Base-by-base conservation (phyloP, 495 filamentous ascomycete species). In the Aspergillus nidulans region DNA sequence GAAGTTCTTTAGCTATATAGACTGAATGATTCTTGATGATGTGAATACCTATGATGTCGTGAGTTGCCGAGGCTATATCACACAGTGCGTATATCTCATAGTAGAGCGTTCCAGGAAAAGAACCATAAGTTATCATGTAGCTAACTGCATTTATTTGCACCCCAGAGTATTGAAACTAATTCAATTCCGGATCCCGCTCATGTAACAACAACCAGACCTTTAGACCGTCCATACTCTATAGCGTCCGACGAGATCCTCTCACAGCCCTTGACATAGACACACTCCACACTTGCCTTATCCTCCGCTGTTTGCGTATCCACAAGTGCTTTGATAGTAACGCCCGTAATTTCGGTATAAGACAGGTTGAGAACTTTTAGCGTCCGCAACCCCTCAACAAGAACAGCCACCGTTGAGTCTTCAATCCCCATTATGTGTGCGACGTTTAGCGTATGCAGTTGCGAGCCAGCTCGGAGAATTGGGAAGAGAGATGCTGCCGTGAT, bases 201-300 rank as follows among this genome's bases (percentile, higher is more conserved):
- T 28, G 38, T 55, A 49, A 39, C 30, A 48, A 77, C 65, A 8
- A 68, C 55, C 26, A 75, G 48, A 3, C 71, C 72, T 24, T 46
- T 62, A 4, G 58, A 57, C 2, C 70, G 67, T 15, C 67, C 71
- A 49, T 71, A 76, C 3, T 63, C 63, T 38, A 75, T 59, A 4
- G 72, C 72, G 62, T 77, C 72, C 1, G 63, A 62, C 10, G 71
- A 74, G 0, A 74, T 57, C 23, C 53, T 30, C 30, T 71, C 66
- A 36, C 74, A 77, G 4, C 64, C 67, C 10, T 42, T 62, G 16
- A 68, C 52, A 48, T 61, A 48, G 6, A 77, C 25, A 3, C 56
- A 49, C 15, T 73, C 63, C 13, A 56, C 36, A 24, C 42, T 28
- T 7, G 53, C 38, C 39, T 41, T 55, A 16, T 26, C 32, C 15